phyloP scores from a whole-genome alignment of 805 yeast genomes.

The Myxozyma neglecta region DNA sequence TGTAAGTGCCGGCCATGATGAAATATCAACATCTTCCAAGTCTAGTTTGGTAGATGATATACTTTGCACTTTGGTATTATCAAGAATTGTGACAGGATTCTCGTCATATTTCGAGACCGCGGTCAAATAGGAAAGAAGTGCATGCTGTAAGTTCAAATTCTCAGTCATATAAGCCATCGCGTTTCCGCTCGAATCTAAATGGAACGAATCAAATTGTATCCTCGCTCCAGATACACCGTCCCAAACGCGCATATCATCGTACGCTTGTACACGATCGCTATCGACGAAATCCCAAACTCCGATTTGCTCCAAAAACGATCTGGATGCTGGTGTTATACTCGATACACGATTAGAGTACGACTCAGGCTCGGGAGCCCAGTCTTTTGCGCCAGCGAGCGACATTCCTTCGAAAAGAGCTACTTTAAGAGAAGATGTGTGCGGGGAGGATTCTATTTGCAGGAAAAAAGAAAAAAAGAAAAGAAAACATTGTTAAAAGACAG shows the following conservation, averaged over 20 bases:
- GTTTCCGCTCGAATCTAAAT: slow-evolving; percentile 28
- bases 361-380: slow-evolving; percentile 48
- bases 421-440: slow-evolving; percentile 56
- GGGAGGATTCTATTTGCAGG: slow-evolving; percentile 52
- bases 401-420: slow-evolving; percentile 76
- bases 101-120: slow-evolving; percentile 35
- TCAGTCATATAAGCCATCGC: slow-evolving; percentile 82
- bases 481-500: background rate
- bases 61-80: slow-evolving; percentile 64
- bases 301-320: slow-evolving; percentile 42
- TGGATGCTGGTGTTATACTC: slow-evolving; percentile 80
- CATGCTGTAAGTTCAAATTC: slow-evolving; percentile 77
- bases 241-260: slow-evolving; percentile 79
- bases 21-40: slow-evolving; percentile 38
- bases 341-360: slow-evolving; percentile 77
- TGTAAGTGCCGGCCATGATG: slow-evolving; percentile 72
- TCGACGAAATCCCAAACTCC: slow-evolving; percentile 75
- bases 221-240: slow-evolving; percentile 76
- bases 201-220: slow-evolving; percentile 66
- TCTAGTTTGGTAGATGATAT: slow-evolving; percentile 44
- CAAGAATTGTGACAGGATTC: slow-evolving; percentile 48
- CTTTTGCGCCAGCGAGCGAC: slow-evolving; percentile 52
- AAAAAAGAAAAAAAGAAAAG: background rate
- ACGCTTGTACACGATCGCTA: slow-evolving; percentile 71
- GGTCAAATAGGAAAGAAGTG: slow-evolving; percentile 56